A percentile compares a stretch with the other conserved stretches of the same genome.
Evolutionary conservation across 345 rosid species (phyloP).

Genomic region (Eucalyptus curtisii): DNA sequence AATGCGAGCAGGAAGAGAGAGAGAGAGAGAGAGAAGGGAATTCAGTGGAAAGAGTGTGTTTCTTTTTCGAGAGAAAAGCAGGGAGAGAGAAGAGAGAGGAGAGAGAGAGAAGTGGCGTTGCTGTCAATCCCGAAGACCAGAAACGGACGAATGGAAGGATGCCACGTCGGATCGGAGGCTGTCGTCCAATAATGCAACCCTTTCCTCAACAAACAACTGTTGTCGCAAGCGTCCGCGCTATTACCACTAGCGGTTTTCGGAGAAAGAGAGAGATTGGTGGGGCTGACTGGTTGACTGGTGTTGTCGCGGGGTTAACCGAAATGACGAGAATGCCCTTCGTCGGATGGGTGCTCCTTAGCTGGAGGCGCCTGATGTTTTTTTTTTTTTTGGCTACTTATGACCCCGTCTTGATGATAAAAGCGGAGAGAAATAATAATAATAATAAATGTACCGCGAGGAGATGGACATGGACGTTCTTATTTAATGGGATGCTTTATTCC

Average conservation of each 20-base stretch:
- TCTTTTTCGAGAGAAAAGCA: background rate
- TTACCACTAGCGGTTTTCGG: background rate
- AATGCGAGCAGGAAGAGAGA: slow-evolving; percentile 4
- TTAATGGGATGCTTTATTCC: background rate
- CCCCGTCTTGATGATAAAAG: background rate
- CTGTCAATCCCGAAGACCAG: slow-evolving; percentile 36
- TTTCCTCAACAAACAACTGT: background rate
- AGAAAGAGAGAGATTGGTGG: background rate
- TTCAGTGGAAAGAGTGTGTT: background rate
- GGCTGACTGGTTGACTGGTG: background rate
- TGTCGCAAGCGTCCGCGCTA: background rate
- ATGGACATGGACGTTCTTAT: background rate
- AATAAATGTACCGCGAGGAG: background rate
- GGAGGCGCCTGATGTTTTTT: background rate
- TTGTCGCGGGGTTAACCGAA: background rate
- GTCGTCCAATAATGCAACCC: background rate
- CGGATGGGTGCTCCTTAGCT: background rate
- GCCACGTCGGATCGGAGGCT: slow-evolving; percentile 29
- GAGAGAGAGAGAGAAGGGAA: background rate
- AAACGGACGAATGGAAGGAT: background rate
- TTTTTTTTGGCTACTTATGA: background rate
- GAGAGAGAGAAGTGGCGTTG: background rate
- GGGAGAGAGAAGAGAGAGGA: slow-evolving; percentile 20
- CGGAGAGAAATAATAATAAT: background rate
- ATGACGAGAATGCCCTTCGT: background rate